Conservation (phyloP, 1,284 basidiomycete genomes). For the Ustilago bromivora region DNA sequence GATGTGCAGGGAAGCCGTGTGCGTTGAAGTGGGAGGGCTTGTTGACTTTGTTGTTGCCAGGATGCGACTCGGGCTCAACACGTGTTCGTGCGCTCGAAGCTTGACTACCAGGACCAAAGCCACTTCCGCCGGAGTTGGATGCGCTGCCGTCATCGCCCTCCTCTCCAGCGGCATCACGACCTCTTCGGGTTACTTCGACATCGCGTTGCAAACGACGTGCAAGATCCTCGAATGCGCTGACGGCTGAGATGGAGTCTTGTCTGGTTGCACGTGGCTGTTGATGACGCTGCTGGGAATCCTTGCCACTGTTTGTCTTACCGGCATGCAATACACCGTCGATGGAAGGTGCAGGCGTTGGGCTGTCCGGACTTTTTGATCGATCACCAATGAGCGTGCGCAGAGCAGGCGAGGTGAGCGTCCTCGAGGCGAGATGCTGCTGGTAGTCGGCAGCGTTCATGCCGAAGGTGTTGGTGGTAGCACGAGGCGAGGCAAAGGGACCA, state of each 20-base stretch:
- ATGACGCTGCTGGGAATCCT: conserved; percentile 13
- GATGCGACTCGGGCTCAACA: conserved; percentile 23
- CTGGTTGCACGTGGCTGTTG: conserved; percentile 28
- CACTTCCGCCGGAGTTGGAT: conserved; percentile 52
- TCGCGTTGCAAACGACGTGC: conserved; percentile 46
- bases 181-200: conserved; percentile 37
- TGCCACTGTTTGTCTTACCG: conserved; percentile 11
- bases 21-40: conserved; percentile 32
- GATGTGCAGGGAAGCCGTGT: conserved; percentile 38
- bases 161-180: conserved; percentile 17
- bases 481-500: conserved; percentile 42
- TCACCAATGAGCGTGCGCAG: conserved; percentile 49
- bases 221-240: conserved; percentile 46
- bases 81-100: conserved; percentile 48
- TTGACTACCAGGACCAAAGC: conserved; percentile 53
- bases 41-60: conserved; percentile 18
- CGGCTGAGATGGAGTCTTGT: conserved; percentile 16
- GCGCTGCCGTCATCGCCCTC: conserved; percentile 37
- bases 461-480: conserved; percentile 32
- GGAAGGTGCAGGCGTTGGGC: conserved; percentile 47
- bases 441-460: conserved; percentile 50
- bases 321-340: conserved; percentile 39
- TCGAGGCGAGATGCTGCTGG: conserved; percentile 47
- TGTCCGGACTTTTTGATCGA: conserved; percentile 50
- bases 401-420: conserved; percentile 48